These are phyloP conservation scores for Onygenales sp. DNA, from an alignment of 2,329 filamentous ascomycete genomes.

Conservation along the genomic window DNA sequence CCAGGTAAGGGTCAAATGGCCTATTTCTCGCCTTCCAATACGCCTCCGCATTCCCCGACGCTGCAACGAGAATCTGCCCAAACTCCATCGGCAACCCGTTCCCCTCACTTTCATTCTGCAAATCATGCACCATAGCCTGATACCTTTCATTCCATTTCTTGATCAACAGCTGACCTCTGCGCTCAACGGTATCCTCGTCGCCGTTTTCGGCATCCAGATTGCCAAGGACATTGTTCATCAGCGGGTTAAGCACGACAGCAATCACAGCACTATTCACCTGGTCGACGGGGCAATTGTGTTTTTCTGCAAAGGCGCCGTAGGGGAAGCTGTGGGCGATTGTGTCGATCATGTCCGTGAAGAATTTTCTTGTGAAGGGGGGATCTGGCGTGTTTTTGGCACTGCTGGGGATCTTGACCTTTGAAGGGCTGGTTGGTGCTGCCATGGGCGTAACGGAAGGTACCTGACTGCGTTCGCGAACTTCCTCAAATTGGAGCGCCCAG, in stretches of 20 bases:
- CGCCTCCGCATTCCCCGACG: neutral
- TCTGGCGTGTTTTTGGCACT: neutral
- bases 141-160: slow-evolving; percentile 6
- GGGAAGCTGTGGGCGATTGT: slow-evolving; percentile 17
- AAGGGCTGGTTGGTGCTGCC: neutral
- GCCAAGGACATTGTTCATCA: slow-evolving; percentile 8
- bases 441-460: neutral
- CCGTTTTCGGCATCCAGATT: neutral
- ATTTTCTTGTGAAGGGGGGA: slow-evolving; percentile 11
- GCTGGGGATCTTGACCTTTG: neutral
- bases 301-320: slow-evolving; percentile 14
- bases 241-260: slow-evolving; percentile 14
- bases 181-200: neutral
- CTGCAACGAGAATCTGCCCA: neutral
- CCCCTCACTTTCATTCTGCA: neutral
- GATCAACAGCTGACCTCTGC: slow-evolving; percentile 4
- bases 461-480: neutral
- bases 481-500: neutral
- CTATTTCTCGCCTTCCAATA: slow-evolving; percentile 1
- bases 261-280: slow-evolving; percentile 15
- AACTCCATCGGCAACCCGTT: neutral
- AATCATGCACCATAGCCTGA: neutral
- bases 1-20: neutral
- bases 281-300: slow-evolving; percentile 12
- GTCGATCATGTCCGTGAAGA: slow-evolving; percentile 18